Conservation (phyloP, 2,329 filamentous ascomycete species). For the Trichoderma semiorbis region DNA sequence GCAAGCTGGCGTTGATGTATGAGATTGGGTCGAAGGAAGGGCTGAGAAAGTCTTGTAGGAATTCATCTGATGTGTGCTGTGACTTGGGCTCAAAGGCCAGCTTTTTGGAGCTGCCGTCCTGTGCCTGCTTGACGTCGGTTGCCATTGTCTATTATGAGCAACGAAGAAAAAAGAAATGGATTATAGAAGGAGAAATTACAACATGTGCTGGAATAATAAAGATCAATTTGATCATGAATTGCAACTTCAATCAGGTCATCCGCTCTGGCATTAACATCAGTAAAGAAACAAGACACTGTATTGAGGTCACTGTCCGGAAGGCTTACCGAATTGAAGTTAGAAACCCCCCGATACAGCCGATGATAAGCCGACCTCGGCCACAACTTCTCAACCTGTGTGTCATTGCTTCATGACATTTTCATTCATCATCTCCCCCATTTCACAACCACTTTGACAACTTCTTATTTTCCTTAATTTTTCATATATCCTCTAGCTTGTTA, state of each 20-base stretch:
- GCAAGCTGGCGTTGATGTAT: conserved; percentile 78
- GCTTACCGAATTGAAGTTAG: not conserved
- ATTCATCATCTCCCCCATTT: not conserved
- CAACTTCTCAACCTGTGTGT: not conserved
- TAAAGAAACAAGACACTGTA: not conserved
- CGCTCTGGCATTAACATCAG: not conserved
- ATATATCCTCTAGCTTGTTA: too few relatives aligned
- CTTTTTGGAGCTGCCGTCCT: conserved; percentile 39
- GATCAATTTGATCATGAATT: not conserved
- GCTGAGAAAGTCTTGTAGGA: conserved; percentile 70
- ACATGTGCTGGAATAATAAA: not conserved
- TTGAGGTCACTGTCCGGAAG: not conserved
- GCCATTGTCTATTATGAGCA: conserved; percentile 30
- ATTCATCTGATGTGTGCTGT: conserved; percentile 65
- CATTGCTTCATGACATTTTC: not conserved
- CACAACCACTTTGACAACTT: not conserved
- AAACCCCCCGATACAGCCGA: conserved; percentile 26
- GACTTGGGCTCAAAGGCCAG: conserved; percentile 48
- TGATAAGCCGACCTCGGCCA: conserved; percentile 31
- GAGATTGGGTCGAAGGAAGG: conserved; percentile 77
- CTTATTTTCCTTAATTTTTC: not conserved
- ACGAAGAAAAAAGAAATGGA: not conserved
- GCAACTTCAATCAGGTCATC: not conserved
- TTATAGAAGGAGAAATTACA: not conserved
- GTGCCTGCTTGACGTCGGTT: conserved; percentile 47